These are phyloP conservation scores for Fusarium nygamai DNA, from an alignment of 2,329 filamentous ascomycete species.

Conservation along the genomic window DNA sequence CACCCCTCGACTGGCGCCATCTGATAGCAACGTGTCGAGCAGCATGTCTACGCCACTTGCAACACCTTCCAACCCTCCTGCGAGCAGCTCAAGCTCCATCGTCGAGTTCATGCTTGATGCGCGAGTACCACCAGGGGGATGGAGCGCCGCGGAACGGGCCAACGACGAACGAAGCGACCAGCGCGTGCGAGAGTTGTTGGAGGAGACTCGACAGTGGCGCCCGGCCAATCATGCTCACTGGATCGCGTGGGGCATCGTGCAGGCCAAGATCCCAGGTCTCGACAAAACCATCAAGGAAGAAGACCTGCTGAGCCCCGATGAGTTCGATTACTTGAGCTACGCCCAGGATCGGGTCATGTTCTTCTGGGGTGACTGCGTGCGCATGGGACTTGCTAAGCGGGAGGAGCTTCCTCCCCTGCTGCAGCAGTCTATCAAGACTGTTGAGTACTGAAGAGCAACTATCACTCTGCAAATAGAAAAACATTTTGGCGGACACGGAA, in stretches of 20 bases:
- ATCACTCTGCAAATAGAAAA: neutral
- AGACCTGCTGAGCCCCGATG: constrained; percentile 57
- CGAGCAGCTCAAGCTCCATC: constrained; percentile 65
- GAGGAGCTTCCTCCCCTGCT: constrained; percentile 82
- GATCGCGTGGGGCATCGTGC: constrained; percentile 96
- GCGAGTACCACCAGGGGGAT: constrained; percentile 64
- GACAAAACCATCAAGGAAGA: constrained; percentile 55
- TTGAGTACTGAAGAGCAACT: constrained; percentile 64
- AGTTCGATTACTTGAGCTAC: constrained; percentile 94
- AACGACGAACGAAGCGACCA: constrained; percentile 72
- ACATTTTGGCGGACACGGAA: neutral
- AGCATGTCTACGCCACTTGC: constrained; percentile 48
- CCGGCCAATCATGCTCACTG: constrained; percentile 88
- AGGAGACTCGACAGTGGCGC: constrained; percentile 86
- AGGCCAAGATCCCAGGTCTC: constrained; percentile 85
- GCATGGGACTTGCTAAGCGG: constrained; percentile 75
- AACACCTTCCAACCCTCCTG: constrained; percentile 43
- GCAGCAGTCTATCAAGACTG: constrained; percentile 71
- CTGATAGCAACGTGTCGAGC: constrained; percentile 52
- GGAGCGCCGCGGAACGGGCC: constrained; percentile 63
- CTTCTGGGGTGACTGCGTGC: constrained; percentile 91
- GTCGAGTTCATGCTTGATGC: constrained; percentile 85
- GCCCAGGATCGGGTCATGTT: constrained; percentile 90
- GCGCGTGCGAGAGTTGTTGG: constrained; percentile 75
- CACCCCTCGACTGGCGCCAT: constrained; percentile 60